These are phyloP conservation scores for Mediolabrus comicus DNA, from an alignment of 108 stramenopile species.

Conservation along the genomic window DNA sequence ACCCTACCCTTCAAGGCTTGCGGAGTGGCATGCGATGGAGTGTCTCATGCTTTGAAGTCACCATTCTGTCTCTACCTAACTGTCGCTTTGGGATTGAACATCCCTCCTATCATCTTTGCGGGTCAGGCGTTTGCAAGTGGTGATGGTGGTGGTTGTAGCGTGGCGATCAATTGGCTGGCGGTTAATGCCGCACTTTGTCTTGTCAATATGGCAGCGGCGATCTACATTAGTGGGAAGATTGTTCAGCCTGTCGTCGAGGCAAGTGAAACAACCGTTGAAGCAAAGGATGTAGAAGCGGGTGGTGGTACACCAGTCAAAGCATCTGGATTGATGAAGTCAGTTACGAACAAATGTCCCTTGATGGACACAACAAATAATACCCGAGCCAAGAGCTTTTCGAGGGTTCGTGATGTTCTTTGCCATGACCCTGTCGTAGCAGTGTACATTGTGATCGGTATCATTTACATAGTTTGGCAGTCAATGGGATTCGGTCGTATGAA, in stretches of 20 bases:
- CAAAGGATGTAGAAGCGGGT: not conserved
- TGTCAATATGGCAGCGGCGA: constrained; percentile 55
- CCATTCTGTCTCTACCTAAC: constrained; percentile 67
- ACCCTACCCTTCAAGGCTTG: constrained; percentile 56
- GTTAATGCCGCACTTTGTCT: constrained; percentile 50
- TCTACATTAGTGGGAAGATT: constrained; percentile 56
- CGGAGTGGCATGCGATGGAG: constrained; percentile 33
- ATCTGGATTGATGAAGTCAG: not conserved
- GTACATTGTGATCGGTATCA: constrained; percentile 59
- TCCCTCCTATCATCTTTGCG: constrained; percentile 42
- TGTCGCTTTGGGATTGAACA: constrained; percentile 54
- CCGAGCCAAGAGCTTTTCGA: constrained; percentile 20
- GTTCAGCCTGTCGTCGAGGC: constrained; percentile 1
- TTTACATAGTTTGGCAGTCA: constrained; percentile 51
- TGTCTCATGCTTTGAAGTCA: constrained; percentile 20
- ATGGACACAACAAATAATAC: not conserved
- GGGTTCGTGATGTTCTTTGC: constrained; percentile 59
- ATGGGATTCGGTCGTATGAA: constrained; percentile 42
- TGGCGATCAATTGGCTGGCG: constrained; percentile 42
- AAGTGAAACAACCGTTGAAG: not conserved
- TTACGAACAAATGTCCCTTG: too few species aligned
- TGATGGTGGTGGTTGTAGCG: constrained; percentile 5
- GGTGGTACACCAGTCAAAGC: not conserved
- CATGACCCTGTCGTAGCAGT: constrained; percentile 68
- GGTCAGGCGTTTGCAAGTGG: constrained; percentile 3